Evolutionary conservation across 768 basidiomycete species (phyloP), one percentile per base, ranked within the genome.

Genomic region (Tephrocybe sp.): DNA sequence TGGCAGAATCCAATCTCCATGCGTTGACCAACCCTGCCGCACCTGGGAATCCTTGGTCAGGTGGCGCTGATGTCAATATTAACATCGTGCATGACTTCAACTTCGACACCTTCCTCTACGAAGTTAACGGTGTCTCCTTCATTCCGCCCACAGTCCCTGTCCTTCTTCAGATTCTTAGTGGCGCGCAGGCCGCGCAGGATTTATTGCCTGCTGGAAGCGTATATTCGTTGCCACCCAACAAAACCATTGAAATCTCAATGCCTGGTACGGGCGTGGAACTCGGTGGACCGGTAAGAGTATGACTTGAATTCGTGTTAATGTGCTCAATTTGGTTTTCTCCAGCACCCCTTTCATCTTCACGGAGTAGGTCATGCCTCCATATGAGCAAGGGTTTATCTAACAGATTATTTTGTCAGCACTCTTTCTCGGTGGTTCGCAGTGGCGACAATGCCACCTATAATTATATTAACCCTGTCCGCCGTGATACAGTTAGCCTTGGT

Each of bases 401-500:
- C n/a, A n/a, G n/a, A n/a, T n/a, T n/a, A n/a, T n/a, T n/a, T n/a
- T n/a, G n/a, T n/a, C 41, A 66, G 71, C 73, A 75, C 44, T 30
- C 61, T 13, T 75, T 74, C 51, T 58, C 56, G 39, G 73, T 75
- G 15, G 60, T 75, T 44, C 64, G 69, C 38, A 70, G 58, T 42
- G 65, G 65, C 0, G 64, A 59, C 4, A 61, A 59, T 30, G 47
- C 50, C 2, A 26, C 31, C 0, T 70, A 70, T 53, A 75, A 41
- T 30, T 36, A 15, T 15, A 12, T 15, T 2, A 22, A 53, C 24
- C 35, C 46, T 21, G 52, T 46, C 22, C 68, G 75, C 45, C 72
- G 84, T 37, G 84, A 86, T 61, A 80, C 79, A 1, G 75, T 83
- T 6, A 58, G 49, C 44, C 58, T 63, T 22, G 70, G 73, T 18